Base-by-base conservation (phyloP, 2,329 filamentous ascomycete genomes). In the Lecanosticta acicola region DNA sequence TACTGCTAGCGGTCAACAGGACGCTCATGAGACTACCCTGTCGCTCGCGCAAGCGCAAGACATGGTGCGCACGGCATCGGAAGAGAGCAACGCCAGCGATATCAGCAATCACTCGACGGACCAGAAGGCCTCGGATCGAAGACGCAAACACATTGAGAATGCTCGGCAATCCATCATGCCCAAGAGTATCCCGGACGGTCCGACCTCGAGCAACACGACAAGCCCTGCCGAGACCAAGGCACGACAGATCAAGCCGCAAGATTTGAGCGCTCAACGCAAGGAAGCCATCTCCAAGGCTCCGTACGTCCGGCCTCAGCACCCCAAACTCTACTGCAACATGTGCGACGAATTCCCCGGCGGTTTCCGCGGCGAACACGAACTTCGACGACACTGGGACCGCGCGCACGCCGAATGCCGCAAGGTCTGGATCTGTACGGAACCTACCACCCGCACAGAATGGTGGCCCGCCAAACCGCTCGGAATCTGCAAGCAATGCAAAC, bases 361-460 rank as follows among this genome's bases (percentile, higher is more conserved):
- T 36, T 94, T 94, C 66, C 81, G 89, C 26, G 89, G 89, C 43
- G 85, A 90, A 18, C 89, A 94, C 62, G 89, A 95, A 65, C 66
- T 75, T 14, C 67, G 69, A 16, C 65, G 72, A 21, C 72, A 75
- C 69, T 54, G 73, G 67, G 60, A 81, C 68, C 78, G 81, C 40
- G 76, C 87, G 54, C 91, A 97, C 65, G 69, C 75, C 3, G 58
- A 67, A 21, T 68, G 71, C 10, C 74, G 77, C 50, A 80, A 78
- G 48, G 79, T 80, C 44, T 84, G 77, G 75, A 74, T 84, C 39
- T 82, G 79, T 58, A 71, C 79, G 32, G 80, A 84, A 51, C 76
- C 75, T 18, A 70, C 77, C 3, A 43, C 44, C 3, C 46, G 39
- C n/a, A 51, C 54, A 1, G 51, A 55, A 21, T 59, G 55, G 56